A percentile compares a stretch with the other conserved stretches of the same genome.
Conservation (phyloP, 2,329 filamentous ascomycete species). For the Penicillium sp. region DNA sequence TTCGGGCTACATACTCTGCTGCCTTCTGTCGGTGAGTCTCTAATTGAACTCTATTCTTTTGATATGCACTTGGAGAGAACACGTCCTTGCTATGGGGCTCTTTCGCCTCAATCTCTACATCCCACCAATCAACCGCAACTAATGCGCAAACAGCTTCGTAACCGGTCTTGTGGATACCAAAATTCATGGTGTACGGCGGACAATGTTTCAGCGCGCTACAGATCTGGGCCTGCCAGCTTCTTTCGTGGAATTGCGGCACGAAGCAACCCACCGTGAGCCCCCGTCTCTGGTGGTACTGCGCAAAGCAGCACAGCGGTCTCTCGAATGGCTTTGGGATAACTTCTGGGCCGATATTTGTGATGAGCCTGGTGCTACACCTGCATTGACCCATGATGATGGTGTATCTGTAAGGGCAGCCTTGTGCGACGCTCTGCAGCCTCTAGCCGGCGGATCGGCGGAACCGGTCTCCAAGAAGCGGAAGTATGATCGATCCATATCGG, state of each 20-base stretch:
- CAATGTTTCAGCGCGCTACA: slow-evolving; percentile 48
- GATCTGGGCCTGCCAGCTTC: slow-evolving; percentile 56
- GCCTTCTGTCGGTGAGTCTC: slow-evolving; percentile 47
- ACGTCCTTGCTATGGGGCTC: no score
- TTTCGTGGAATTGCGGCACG: slow-evolving; percentile 86
- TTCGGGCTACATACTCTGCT: slow-evolving; percentile 47
- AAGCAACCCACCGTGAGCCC: slow-evolving; percentile 85
- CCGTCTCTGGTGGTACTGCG: slow-evolving; percentile 74
- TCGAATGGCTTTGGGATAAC: slow-evolving; percentile 85
- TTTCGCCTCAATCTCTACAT: neutral
- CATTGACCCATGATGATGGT: slow-evolving; percentile 10
- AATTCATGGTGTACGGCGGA: slow-evolving; percentile 41
- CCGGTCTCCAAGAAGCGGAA: slow-evolving; percentile 33
- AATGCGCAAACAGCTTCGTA: slow-evolving; percentile 38
- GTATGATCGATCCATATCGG: slow-evolving; percentile 22
- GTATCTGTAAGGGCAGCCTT: slow-evolving; percentile 22
- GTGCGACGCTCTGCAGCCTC: slow-evolving; percentile 19
- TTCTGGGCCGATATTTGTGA: slow-evolving; percentile 68
- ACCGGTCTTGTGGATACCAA: slow-evolving; percentile 49
- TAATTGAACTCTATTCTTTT: neutral
- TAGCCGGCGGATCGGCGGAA: slow-evolving; percentile 13
- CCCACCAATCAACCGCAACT: slow-evolving; percentile 5
- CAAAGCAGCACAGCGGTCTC: slow-evolving; percentile 66
- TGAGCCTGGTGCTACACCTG: slow-evolving; percentile 7
- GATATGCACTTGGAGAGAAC: neutral